phyloP scores from a whole-genome alignment of 2,329 filamentous ascomycete species.

The Monilinia polystroma region DNA sequence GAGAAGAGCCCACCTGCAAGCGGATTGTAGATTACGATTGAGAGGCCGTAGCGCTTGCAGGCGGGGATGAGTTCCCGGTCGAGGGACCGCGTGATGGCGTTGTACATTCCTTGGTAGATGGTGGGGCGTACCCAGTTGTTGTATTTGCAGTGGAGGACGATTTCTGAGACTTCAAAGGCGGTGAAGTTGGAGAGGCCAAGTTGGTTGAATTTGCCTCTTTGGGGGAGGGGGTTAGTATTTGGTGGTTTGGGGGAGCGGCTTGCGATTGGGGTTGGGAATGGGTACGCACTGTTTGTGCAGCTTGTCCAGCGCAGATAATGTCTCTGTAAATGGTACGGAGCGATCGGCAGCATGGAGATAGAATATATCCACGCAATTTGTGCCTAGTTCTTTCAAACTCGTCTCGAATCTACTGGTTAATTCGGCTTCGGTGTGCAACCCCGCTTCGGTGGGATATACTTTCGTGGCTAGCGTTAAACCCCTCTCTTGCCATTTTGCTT shows the following conservation, averaged over 20 bases:
- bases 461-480: slow-evolving; percentile 80
- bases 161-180: slow-evolving; percentile 83
- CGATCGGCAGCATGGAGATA: slow-evolving; percentile 73
- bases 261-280: too few species aligned
- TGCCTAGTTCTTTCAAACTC: slow-evolving; percentile 69
- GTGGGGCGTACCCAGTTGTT: slow-evolving; percentile 69
- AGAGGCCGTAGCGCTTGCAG: slow-evolving; percentile 72
- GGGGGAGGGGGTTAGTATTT: background rate
- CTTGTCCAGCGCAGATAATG: slow-evolving; percentile 73
- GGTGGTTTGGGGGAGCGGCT: slow-evolving; percentile 36
- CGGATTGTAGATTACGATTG: slow-evolving; percentile 80
- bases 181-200: slow-evolving; percentile 83
- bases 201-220: slow-evolving; percentile 71
- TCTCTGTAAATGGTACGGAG: slow-evolving; percentile 73
- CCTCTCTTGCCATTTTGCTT: slow-evolving; percentile 75
- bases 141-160: slow-evolving; percentile 75
- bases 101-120: slow-evolving; percentile 87
- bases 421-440: slow-evolving; percentile 61
- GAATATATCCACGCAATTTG: slow-evolving; percentile 74
- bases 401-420: slow-evolving; percentile 65
- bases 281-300: slow-evolving; percentile 61
- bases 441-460: slow-evolving; percentile 61
- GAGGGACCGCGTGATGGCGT: slow-evolving; percentile 72
- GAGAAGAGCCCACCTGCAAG: slow-evolving; percentile 77
- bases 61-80: slow-evolving; percentile 73